These are phyloP conservation scores for Ambrosiella beaveri DNA, from an alignment of 2,329 filamentous ascomycete genomes.

Conservation along the genomic window DNA sequence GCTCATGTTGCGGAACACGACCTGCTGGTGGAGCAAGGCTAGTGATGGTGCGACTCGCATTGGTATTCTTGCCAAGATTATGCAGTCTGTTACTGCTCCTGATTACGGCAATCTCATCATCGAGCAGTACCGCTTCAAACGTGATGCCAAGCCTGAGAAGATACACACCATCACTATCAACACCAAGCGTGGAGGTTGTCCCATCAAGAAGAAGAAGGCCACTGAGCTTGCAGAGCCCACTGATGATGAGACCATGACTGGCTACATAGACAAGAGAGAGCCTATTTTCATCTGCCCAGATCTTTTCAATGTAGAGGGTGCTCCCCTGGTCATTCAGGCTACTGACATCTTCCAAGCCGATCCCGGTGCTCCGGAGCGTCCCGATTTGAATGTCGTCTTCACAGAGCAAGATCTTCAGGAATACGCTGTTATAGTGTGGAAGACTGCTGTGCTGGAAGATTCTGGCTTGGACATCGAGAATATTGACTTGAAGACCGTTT, in stretches of 20 bases:
- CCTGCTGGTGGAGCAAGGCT: constrained; percentile 10
- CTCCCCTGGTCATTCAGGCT: constrained; percentile 1
- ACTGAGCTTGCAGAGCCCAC: neutral
- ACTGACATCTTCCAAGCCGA: constrained; percentile 8
- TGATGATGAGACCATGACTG: neutral
- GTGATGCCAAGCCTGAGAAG: neutral
- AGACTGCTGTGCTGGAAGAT: neutral
- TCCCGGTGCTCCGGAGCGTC: neutral
- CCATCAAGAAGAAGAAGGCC: constrained; percentile 5
- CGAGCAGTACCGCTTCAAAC: constrained; percentile 3
- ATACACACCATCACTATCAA: constrained; percentile 1
- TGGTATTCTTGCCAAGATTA: constrained; percentile 4
- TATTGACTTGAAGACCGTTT: neutral
- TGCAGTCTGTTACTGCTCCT: neutral
- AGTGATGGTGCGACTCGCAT: constrained; percentile 5
- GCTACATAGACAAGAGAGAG: neutral
- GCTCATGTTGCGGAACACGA: constrained; percentile 9
- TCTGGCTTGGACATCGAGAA: neutral
- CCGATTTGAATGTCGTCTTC: constrained; percentile 7
- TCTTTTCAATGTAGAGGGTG: constrained; percentile 13
- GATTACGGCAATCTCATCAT: constrained; percentile 7
- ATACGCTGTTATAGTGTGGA: constrained; percentile 7
- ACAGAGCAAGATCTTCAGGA: constrained; percentile 9
- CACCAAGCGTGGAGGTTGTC: constrained; percentile 1
- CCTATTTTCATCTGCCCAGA: constrained; percentile 13